A percentile compares a stretch with the other conserved stretches of the same genome.
These are phyloP conservation scores for Cinchona pubescens DNA, from an alignment of 257 asterid species.

Conservation along the genomic window DNA sequence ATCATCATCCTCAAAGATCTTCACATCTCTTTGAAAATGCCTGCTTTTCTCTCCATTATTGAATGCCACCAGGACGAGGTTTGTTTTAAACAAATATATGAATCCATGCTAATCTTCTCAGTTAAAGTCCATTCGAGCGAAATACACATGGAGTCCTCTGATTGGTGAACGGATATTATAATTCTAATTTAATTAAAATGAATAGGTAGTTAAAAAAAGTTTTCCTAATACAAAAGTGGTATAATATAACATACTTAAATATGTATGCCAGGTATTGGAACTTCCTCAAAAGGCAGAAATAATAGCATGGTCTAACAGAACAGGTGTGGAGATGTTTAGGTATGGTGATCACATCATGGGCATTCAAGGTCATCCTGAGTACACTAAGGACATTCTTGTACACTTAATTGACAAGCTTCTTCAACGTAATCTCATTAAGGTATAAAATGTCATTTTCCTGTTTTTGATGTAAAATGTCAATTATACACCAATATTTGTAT, in stretches of 20 bases:
- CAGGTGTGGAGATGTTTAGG: slow-evolving; percentile 81
- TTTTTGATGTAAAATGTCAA: background rate
- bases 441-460: background rate
- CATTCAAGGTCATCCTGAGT: slow-evolving; percentile 94
- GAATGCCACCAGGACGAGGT: slow-evolving; percentile 96
- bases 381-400: slow-evolving; percentile 68
- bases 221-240: background rate
- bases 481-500: background rate
- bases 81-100: background rate
- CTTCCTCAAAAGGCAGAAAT: slow-evolving; percentile 78
- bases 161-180: no score
- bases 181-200: no score
- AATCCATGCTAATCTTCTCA: no score
- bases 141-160: no score
- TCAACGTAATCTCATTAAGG: slow-evolving; percentile 48
- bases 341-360: slow-evolving; percentile 82
- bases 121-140: no score
- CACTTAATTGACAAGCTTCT: slow-evolving; percentile 71
- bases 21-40: slow-evolving; percentile 53
- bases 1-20: slow-evolving; percentile 49
- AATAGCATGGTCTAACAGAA: slow-evolving; percentile 67
- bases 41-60: slow-evolving; percentile 53
- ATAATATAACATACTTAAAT: no score
- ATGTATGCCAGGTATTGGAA: slow-evolving; percentile 49
- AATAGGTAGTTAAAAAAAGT: no score